Evolutionary conservation across 1,284 basidiomycete genomes (phyloP), one percentile per base, ranked within the genome.

Genomic region (Ceratobasidium sp.): DNA sequence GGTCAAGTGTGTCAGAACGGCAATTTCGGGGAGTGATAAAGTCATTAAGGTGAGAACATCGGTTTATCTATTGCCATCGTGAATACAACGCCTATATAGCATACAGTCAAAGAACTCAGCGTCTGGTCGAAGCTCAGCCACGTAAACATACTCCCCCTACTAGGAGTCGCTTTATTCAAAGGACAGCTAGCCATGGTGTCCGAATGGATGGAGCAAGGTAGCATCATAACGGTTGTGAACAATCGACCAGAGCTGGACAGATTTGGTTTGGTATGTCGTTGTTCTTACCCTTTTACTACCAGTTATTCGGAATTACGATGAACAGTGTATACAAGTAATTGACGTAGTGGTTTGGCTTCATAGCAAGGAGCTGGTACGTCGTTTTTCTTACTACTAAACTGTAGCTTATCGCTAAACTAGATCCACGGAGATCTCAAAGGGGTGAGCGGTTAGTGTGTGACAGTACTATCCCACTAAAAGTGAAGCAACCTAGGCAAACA

Each of bases 381-480:
- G 15, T 49, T 28, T 10, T 13, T 15, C 18, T 12, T 53, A 18
- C 2, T 15, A 18, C 46, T 49, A 18, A 49, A 49, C 10, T 18
- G 12, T 49, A 49, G 10, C 18, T 18, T 18, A 12, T 12, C 18
- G 10, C 13, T 53, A 61, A 28, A 18, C 6, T 67, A 67, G 64
- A 51, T 49, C 40, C 64, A 67, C n/a, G 64, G 44, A 20, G 64
- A 67, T 33, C 44, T 67, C 9, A 67, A 67, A 67, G 64, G 64
- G 20, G 42, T 67, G 39, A 26, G 20, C 23, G 9, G 9, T 40
- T 23, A 18, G 5, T 44, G 20, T 40, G 9, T 18, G 20, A 9
- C 42, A 12, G 64, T n/a, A n/a, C 6, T 20, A 20, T 18, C 10
- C 3, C 49, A 4, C 26, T 26, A 51, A 26, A 67, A 13, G 42